These are phyloP conservation scores for Galium porrigens DNA, from an alignment of 305 asterid species.

Conservation along the genomic window DNA sequence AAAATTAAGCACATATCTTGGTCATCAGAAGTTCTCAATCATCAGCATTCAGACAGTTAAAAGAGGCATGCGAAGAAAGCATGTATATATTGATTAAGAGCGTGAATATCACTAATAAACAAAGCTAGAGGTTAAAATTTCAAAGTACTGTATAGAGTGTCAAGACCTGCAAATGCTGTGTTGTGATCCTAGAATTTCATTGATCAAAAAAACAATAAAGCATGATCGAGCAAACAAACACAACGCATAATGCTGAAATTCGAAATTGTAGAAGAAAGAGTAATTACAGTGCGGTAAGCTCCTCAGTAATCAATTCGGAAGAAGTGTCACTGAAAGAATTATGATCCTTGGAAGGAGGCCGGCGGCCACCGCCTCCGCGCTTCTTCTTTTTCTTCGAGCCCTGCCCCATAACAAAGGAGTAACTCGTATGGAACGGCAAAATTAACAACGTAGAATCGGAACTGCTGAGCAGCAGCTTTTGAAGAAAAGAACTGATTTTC, in stretches of 20 bases:
- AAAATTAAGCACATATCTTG: neutral
- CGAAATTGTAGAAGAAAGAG: neutral
- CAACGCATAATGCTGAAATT: neutral
- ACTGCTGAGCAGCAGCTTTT: neutral
- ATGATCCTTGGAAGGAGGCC: conserved; percentile 53
- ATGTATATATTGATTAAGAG: neutral
- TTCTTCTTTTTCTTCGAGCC: conserved; percentile 72
- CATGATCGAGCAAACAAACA: neutral
- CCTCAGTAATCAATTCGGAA: conserved; percentile 58
- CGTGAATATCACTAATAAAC: neutral
- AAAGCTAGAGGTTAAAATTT: neutral
- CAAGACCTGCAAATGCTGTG: neutral
- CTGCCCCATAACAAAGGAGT: conserved; percentile 39
- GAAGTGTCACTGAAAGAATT: conserved; percentile 32
- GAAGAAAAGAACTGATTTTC: neutral
- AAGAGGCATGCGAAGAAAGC: neutral
- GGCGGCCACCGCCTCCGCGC: conserved; percentile 30
- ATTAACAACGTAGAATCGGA: neutral
- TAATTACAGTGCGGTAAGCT: conserved; percentile 62
- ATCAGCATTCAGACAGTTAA: neutral
- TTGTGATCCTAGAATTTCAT: neutral
- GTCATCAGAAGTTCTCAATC: neutral
- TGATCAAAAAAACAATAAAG: neutral
- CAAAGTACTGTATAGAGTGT: neutral
- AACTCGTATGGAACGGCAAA: neutral